Evolutionary conservation across 2,329 filamentous ascomycete species (phyloP), one percentile per base, ranked within the genome.

Genomic region (Ascochyta fabae): DNA sequence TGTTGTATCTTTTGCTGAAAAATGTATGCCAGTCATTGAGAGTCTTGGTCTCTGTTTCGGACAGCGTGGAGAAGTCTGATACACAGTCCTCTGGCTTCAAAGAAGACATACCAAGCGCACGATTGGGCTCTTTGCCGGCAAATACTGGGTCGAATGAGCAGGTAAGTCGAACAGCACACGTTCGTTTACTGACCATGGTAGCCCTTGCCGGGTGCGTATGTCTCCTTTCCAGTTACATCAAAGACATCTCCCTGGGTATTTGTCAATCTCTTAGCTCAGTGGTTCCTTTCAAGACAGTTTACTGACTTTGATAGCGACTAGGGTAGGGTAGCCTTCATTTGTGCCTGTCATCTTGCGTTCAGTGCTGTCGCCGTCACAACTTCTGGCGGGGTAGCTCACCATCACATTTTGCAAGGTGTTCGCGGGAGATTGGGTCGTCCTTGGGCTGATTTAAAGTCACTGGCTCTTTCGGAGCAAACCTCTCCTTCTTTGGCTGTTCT

Each of bases 1-100:
- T 85, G 69, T 96, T 98, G 80, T 99, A 99, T 54, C 95, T 84
- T 81, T 98, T 99, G 65, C 89, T 91, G 78, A 99, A 99, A 79
- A 96, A 99, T 2, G 90, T 96, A 61, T 89, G 86, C 95, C 95
- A 99, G 75, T 99, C 95, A 49, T 94, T 84, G 58, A 99, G 79
- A 3, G 90, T 88, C 24, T 85, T 86, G 80, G 95, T 91, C 75
- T 97, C 88, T 77, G 95, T 92, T 22, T 96, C 92, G 13, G 83
- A 81, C 47, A 99, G 81, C 69, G 92, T 90, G 54, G 88, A 82
- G 90, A 91, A 98, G 46, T 97, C 89, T 2, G 95, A 80, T 36
- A 69, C 58, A 62, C 91, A 94, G 65, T 98, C 93, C 68, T 95
- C 91, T 5, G 84, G 77, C 75, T 96, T 96, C 45, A 93, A 87